Base-by-base conservation (phyloP, 106 monocot genomes). In the Dendrobium nobile region DNA sequence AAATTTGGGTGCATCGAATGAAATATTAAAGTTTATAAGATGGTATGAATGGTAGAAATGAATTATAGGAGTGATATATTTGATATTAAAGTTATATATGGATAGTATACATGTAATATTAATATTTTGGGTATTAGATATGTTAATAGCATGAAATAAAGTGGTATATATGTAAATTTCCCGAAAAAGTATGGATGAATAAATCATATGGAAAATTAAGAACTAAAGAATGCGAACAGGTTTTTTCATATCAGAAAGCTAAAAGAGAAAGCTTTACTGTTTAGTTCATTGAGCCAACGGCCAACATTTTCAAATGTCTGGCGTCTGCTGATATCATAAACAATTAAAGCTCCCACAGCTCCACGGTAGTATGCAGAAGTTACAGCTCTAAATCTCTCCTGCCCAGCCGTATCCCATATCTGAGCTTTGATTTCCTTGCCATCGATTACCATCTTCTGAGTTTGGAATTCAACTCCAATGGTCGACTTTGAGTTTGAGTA, bases 341-440 rank as follows among this genome's bases (percentile, higher is more conserved):
- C 75, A 2, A 75, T 41, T 16, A 75, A 44, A 75, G 75, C 75
- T 4, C 75, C 75, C 6, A 75, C 75, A 45, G 75, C 75, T 20
- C 75, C 75, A 1, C 75, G 75, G 43, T 75, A 75, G 75, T 75
- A 75, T n/a, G 75, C 75, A 75, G 75, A 42, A 44, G 75, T 75
- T 13, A 75, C 75, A 45, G 75, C 75, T 45, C 75, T 45, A 44
- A 75, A 75, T 20, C 75, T 42, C 45, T 75, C 75, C 75, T 75
- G 75, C 2, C 75, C 75, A 44, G 75, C 75, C 3, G 75, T 75
- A n/a, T 75, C 75, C 75, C 75, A 75, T 44, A 75, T 75, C 75
- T 75, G 75, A 75, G 75, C 75, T 45, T 75, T 75, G 3, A 75
- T 47, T 45, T 75, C 75, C 75, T 75, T 75, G n/a, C 75, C 75